Evolutionary conservation across 495 filamentous ascomycete genomes (phyloP).

Genomic region (Mytilinidion resinicola): DNA sequence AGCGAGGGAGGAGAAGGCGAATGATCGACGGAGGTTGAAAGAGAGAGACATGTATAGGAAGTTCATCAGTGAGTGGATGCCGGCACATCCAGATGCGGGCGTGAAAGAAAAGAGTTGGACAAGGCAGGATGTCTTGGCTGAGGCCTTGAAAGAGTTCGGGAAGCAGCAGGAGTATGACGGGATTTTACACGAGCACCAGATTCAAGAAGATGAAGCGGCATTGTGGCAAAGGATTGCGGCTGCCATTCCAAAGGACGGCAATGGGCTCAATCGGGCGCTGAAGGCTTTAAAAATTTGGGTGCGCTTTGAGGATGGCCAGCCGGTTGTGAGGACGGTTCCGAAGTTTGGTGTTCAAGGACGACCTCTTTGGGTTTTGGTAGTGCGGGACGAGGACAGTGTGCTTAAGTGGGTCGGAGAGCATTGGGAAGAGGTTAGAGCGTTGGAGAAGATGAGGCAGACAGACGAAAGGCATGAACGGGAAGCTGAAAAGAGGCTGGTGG

Average conservation of each 20-base stretch:
- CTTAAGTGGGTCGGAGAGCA: not conserved
- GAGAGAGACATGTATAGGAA: slow-evolving; percentile 43
- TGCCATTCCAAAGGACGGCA: slow-evolving; percentile 11
- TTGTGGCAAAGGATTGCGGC: slow-evolving; percentile 22
- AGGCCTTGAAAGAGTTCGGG: slow-evolving; percentile 27
- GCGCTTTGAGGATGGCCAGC: slow-evolving; percentile 16
- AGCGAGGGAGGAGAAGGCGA: slow-evolving; percentile 39
- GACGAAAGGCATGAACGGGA: slow-evolving; percentile 1
- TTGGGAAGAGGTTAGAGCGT: not conserved
- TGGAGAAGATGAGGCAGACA: slow-evolving; percentile 18
- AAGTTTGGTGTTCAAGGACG: not conserved
- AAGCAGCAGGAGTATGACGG: slow-evolving; percentile 26
- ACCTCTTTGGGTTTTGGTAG: slow-evolving; percentile 4
- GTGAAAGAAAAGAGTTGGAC: slow-evolving; percentile 2
- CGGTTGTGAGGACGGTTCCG: slow-evolving; percentile 6
- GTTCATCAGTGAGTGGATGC: slow-evolving; percentile 49
- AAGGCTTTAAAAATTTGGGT: slow-evolving; percentile 23
- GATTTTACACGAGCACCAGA: slow-evolving; percentile 11
- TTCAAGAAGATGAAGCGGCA: slow-evolving; percentile 3
- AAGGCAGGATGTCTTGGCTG: slow-evolving; percentile 17
- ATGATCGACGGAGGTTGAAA: slow-evolving; percentile 45
- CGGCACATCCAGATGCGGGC: slow-evolving; percentile 3
- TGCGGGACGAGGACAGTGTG: not conserved
- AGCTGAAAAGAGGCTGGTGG: slow-evolving; percentile 1
- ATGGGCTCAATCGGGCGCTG: slow-evolving; percentile 5